Evolutionary conservation across 192 early-diverging fungal genomes (phyloP).

Genomic region (Ambispora gerdemannii): DNA sequence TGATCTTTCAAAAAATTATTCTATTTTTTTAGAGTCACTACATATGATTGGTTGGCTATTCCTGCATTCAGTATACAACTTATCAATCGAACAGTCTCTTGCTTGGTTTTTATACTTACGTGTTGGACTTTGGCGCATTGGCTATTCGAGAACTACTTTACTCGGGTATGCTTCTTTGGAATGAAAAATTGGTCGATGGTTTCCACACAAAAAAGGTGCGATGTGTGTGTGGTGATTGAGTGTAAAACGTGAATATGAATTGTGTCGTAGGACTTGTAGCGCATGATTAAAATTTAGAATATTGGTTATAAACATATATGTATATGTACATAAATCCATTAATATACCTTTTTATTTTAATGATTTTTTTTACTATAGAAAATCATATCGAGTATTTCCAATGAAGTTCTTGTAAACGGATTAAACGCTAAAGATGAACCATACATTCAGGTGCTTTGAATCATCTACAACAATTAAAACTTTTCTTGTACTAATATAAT

Average conservation of each 20-base stretch:
- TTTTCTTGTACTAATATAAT: no score
- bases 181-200: not conserved
- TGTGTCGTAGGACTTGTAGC: not conserved
- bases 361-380: not conserved
- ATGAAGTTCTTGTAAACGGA: not conserved
- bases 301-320: no score
- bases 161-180: not conserved
- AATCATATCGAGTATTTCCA: not conserved
- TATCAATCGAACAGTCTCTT: not conserved
- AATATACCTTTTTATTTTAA: no score
- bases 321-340: no score
- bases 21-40: not conserved
- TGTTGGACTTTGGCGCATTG: not conserved
- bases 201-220: not conserved
- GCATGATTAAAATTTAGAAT: no score
- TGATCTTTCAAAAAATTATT: no score
- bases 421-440: not conserved
- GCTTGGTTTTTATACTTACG: not conserved
- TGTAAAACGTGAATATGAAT: not conserved
- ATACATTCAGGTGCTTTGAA: not conserved
- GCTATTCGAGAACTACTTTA: not conserved
- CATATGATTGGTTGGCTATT: not conserved
- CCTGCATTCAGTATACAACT: not conserved
- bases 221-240: no score
- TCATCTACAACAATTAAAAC: no score